Base-by-base conservation (phyloP, 768 basidiomycete species). In the Mycena olivaceomarginata region DNA sequence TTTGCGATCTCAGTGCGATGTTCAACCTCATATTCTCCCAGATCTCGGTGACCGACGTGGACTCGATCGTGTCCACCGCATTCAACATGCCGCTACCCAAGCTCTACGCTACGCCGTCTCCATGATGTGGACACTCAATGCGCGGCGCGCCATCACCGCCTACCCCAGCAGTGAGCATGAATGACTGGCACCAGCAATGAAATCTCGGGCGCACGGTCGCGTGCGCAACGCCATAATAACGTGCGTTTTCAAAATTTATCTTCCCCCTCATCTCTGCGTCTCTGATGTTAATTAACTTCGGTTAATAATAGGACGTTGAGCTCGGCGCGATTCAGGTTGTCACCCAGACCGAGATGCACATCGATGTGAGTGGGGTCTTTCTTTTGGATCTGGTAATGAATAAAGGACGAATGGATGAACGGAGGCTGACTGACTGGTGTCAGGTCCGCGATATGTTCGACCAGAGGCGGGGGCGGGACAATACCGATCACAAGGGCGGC, bases 51-150 rank as follows among this genome's bases (percentile, higher is more conserved):
- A 22, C n/a, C 53, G 9, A 3, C 9, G 53, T 10, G 53, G 0
- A 20, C 9, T n/a, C 22, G 1, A 6, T 56, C n/a, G 53, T 56
- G 12, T 46, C 53, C 39, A 57, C 53, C 8, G 68, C 20, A 20
- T 70, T 41, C 68, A 70, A 70, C n/a, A 46, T 57, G 57, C 37
- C 68, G 51, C 46, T 70, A 5, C 46, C 48, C 2, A 70, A 70
- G 22, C 57, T 70, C 13, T 70, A 41, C 53, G 68, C 13, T 70
- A 41, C 53, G 68, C 68, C 1, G 39, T 59, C 4, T 57, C 31
- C 15, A 60, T 60, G 51, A 39, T 70, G 53, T 70, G 68, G 68
- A 57, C 68, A 20, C 68, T 70, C 57, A 56, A 56, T n/a, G 53
- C 53, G n/a, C 3, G 53, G 4, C 53, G 53, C n/a, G 22, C 53